phyloP scores from a whole-genome alignment of 192 early-diverging fungal genomes.

The Oehlia diaphana region DNA sequence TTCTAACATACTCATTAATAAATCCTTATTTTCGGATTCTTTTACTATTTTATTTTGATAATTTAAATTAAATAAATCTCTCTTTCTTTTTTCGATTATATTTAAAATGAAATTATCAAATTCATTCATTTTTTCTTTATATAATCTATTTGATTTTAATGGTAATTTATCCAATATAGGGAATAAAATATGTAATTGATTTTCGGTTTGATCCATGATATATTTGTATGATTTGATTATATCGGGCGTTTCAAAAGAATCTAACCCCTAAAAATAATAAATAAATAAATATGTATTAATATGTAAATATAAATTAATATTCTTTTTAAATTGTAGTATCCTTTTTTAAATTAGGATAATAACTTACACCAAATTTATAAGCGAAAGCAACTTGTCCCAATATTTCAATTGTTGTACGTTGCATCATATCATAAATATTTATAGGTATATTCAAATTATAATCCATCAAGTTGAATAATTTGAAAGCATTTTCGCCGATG shows the following conservation, averaged over 20 bases:
- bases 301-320: too few species aligned
- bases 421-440: too few species aligned
- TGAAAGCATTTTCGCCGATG: too few species aligned
- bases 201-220: not conserved
- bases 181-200: not conserved
- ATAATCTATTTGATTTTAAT: not conserved
- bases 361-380: too few species aligned
- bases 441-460: too few species aligned
- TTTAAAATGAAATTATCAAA: not conserved
- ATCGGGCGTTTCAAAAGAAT: not conserved
- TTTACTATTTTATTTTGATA: not conserved
- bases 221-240: not conserved
- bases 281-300: not conserved
- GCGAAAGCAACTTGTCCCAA: too few species aligned
- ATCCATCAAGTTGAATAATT: too few species aligned
- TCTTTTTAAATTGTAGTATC: too few species aligned
- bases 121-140: not conserved
- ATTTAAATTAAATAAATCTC: not conserved
- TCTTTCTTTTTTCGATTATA: not conserved
- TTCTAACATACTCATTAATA: not conserved
- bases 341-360: too few species aligned
- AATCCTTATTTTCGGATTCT: not conserved
- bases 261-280: not conserved
- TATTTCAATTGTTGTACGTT: too few species aligned
- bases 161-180: not conserved